Evolutionary conservation across 140 eudicot species (phyloP).

Genomic region (Anethum foeniculum): DNA sequence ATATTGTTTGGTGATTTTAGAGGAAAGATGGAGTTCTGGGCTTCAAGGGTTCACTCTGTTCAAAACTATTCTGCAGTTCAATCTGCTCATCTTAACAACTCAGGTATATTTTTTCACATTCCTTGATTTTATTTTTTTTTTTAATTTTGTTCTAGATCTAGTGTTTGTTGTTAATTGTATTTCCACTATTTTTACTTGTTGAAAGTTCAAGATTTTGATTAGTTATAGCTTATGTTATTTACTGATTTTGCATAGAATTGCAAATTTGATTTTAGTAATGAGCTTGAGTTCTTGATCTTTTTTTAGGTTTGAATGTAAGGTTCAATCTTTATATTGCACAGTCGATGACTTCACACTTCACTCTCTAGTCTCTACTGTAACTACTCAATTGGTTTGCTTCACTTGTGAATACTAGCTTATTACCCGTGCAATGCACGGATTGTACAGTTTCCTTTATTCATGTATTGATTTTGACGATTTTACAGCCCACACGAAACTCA

Average conservation of each 20-base stretch:
- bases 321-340: neutral
- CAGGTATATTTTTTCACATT: conserved; percentile 25
- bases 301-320: neutral
- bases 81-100: conserved; percentile 29
- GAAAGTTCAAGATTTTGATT: neutral
- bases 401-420: no score
- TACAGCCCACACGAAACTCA: no score
- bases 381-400: neutral
- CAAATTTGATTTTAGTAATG: neutral
- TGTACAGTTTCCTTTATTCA: no score
- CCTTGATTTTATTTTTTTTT: neutral
- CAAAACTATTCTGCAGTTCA: conserved; percentile 39
- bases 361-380: neutral
- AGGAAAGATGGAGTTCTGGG: conserved; percentile 49
- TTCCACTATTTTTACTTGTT: neutral
- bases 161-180: neutral
- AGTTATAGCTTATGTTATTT: neutral
- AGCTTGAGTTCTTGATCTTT: neutral
- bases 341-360: neutral
- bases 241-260: neutral
- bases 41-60: conserved; percentile 53
- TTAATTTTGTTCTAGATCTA: neutral
- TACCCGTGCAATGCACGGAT: no score
- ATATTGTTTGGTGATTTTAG: neutral
- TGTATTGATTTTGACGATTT: no score